Conservation (phyloP, 495 filamentous ascomycete genomes). For the Trichoderma reesei region DNA sequence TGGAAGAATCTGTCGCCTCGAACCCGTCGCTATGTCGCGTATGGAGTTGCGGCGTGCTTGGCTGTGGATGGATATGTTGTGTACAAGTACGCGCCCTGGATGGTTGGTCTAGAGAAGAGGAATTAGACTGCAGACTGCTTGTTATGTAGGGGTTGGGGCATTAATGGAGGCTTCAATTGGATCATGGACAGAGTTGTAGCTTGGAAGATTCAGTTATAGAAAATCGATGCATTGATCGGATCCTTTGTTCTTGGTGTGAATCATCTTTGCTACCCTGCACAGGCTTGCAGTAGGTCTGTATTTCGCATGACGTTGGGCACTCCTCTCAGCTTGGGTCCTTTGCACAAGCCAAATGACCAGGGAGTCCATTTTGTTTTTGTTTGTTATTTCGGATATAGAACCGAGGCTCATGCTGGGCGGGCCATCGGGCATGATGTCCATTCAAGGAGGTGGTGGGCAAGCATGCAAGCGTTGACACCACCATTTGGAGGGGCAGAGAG, state of each 20-base stretch:
- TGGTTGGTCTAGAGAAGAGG: not conserved
- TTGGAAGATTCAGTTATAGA: too few species aligned
- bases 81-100: not conserved
- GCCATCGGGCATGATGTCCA: not conserved
- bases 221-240: not conserved
- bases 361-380: not conserved
- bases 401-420: not conserved
- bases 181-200: too few species aligned
- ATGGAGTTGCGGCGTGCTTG: not conserved
- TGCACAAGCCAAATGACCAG: conserved; percentile 7
- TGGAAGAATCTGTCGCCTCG: not conserved
- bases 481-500: not conserved
- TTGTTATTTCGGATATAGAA: not conserved
- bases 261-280: too few species aligned
- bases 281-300: too few species aligned
- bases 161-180: too few species aligned
- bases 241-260: too few species aligned
- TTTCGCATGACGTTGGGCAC: not conserved
- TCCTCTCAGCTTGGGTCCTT: not conserved
- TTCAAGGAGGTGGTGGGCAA: not conserved
- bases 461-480: not conserved
- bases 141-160: not conserved
- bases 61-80: not conserved
- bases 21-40: not conserved
- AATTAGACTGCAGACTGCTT: not conserved